phyloP scores from a whole-genome alignment of 2,329 filamentous ascomycete species.

The Aspergillus caelatus region DNA sequence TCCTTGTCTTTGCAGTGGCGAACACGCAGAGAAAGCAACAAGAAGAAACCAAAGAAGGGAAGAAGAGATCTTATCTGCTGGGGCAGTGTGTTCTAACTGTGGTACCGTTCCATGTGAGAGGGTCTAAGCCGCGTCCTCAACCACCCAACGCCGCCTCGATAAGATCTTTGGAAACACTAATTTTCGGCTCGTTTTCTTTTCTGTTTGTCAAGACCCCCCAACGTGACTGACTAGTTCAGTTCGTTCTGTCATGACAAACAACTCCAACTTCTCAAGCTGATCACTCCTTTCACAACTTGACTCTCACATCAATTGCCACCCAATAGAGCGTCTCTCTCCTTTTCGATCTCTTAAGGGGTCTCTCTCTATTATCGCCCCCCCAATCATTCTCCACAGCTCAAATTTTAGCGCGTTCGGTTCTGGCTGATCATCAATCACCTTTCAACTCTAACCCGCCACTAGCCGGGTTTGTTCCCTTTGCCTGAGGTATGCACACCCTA shows the following conservation, averaged over 20 bases:
- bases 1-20: background rate
- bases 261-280: background rate
- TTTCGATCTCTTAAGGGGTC: background rate
- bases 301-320: background rate
- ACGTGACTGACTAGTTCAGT: background rate
- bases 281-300: background rate
- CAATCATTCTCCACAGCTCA: constrained; percentile 20
- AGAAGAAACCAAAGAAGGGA: too few relatives aligned
- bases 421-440: constrained; percentile 20
- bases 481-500: constrained; percentile 13
- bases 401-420: constrained; percentile 17
- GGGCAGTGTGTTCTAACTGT: background rate
- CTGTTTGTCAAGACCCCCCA: background rate
- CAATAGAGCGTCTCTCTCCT: background rate
- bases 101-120: constrained; percentile 5
- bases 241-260: background rate
- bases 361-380: constrained; percentile 3
- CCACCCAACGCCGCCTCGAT: constrained; percentile 5
- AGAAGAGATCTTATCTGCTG: background rate
- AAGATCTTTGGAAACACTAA: background rate
- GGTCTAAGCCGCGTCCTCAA: constrained; percentile 5
- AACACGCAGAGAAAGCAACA: background rate
- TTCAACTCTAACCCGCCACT: constrained; percentile 15
- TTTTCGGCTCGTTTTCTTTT: background rate
- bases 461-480: constrained; percentile 9